Evolutionary conservation across 208 protist species (phyloP).

Genomic region (Porcisia hertigi): DNA sequence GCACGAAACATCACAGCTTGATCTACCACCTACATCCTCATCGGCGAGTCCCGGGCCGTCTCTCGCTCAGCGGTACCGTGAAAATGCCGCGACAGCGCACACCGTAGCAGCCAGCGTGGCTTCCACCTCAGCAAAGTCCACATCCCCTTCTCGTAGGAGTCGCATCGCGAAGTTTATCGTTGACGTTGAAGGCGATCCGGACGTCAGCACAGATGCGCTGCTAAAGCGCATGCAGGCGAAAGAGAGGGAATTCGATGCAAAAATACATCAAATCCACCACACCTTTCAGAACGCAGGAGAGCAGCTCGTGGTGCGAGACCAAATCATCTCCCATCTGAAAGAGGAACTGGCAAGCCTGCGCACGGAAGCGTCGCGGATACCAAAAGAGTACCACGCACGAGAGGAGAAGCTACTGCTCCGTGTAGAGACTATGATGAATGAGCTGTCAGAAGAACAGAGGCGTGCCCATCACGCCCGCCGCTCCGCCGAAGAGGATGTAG

Average conservation of each 20-base stretch:
- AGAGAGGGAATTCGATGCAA: conserved; percentile 74
- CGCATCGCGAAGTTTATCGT: conserved; percentile 2
- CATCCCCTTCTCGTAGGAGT: neutral
- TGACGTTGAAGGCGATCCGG: conserved; percentile 8
- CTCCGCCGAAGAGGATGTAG: conserved; percentile 24
- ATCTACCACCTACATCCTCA: neutral
- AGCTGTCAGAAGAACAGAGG: conserved; percentile 27
- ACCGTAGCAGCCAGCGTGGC: neutral
- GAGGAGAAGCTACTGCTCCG: conserved; percentile 28
- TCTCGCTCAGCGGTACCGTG: conserved; percentile 20
- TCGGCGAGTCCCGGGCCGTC: neutral
- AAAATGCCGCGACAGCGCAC: neutral
- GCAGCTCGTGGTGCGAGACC: conserved; percentile 63
- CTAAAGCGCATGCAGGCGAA: conserved; percentile 55
- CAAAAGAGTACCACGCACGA: conserved; percentile 25
- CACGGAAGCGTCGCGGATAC: conserved; percentile 16
- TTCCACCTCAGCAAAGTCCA: neutral
- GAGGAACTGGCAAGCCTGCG: conserved; percentile 51
- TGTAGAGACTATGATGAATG: conserved; percentile 29
- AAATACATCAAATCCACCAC: conserved; percentile 75
- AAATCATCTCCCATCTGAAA: conserved; percentile 70
- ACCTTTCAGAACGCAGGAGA: conserved; percentile 71
- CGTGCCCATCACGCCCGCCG: conserved; percentile 8
- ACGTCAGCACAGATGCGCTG: conserved; percentile 40
- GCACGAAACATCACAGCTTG: neutral